Base-by-base conservation (phyloP, 352 stramenopile species). In the Globisporangium cystogenes region DNA sequence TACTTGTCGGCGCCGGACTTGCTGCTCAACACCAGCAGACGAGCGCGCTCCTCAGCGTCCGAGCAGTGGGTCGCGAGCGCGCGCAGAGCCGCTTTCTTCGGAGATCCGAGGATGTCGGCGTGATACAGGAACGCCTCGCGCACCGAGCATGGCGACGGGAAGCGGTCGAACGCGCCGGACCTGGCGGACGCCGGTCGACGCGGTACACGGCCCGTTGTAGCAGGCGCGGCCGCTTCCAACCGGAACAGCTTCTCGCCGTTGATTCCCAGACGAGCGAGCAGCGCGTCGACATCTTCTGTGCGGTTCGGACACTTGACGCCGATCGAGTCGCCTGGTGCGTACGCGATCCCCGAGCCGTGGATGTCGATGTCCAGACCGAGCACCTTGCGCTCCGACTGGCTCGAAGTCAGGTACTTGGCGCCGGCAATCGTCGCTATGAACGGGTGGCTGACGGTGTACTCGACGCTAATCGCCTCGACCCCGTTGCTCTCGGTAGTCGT, bases 281-380 rank as follows among this genome's bases (percentile, higher is more conserved):
- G 47, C 3, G 68, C 83, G 26, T 84, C 70, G 26, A 94, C 82
- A 35, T 87, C 77, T 40, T 72, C 59, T 4, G n/a, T 29, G 31
- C 67, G 64, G 63, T 96, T 97, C 0, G 84, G 78, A 36, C 86
- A 96, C 55, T 87, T 80, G 60, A 96, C 65, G 3, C 87, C 87
- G 24, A 97, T 85, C 18, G 84, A 86, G 48, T 97, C 88, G 4
- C 88, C 88, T 1, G 88, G 88, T 11, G 65, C 68, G 44, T 90
- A 97, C 27, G 69, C 52, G 49, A 93, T 82, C 0, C 60, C 59
- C 2, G 75, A 86, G 2, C 57, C 67, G 1, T 27, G 60, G 21
- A 79, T 62, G 40, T 82, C 67, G 26, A 90, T 48, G 6, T 82
- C 63, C 42, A 90, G 36, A 14, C 65, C 62, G 42, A 90, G 54